These are phyloP conservation scores for Teunomyces barrocoloradensis DNA, from an alignment of 805 yeast genomes.

Conservation along the genomic window DNA sequence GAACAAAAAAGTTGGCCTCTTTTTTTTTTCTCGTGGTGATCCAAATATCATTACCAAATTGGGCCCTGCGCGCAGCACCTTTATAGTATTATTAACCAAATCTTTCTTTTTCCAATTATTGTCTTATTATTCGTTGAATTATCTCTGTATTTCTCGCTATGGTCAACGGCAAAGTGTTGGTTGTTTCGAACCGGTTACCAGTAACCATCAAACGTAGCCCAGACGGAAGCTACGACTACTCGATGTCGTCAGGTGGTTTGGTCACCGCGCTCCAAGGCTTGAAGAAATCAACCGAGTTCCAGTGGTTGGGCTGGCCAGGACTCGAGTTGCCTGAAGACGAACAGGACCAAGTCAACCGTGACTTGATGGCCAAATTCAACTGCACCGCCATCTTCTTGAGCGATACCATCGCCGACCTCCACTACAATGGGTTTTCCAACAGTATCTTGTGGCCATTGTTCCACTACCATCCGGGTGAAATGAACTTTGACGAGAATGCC, in stretches of 20 bases:
- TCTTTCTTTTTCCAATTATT: not conserved
- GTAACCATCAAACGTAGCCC: constrained; percentile 75
- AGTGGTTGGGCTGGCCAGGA: constrained; percentile 98
- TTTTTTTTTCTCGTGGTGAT: not conserved
- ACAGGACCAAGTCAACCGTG: constrained; percentile 63
- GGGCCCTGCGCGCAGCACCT: no score
- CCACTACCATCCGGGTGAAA: constrained; percentile 99
- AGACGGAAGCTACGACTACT: constrained; percentile 69
- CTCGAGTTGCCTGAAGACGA: constrained; percentile 80
- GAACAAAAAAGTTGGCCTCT: not conserved
- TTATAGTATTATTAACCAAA: no score
- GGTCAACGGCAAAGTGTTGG: constrained; percentile 69
- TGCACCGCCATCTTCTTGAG: constrained; percentile 87
- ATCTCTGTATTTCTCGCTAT: not conserved
- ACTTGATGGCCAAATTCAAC: constrained; percentile 72
- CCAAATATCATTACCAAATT: not conserved
- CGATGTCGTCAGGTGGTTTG: constrained; percentile 96
- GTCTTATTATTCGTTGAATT: not conserved
- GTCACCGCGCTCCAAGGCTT: constrained; percentile 95
- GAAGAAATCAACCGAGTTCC: constrained; percentile 76
- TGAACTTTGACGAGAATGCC: constrained; percentile 94
- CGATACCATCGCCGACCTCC: constrained; percentile 91
- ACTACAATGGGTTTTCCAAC: constrained; percentile 94
- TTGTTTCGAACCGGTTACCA: constrained; percentile 92
- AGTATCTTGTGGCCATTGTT: constrained; percentile 96